Base-by-base conservation (phyloP, 2,329 filamentous ascomycete genomes). In the Nemania serpens region DNA sequence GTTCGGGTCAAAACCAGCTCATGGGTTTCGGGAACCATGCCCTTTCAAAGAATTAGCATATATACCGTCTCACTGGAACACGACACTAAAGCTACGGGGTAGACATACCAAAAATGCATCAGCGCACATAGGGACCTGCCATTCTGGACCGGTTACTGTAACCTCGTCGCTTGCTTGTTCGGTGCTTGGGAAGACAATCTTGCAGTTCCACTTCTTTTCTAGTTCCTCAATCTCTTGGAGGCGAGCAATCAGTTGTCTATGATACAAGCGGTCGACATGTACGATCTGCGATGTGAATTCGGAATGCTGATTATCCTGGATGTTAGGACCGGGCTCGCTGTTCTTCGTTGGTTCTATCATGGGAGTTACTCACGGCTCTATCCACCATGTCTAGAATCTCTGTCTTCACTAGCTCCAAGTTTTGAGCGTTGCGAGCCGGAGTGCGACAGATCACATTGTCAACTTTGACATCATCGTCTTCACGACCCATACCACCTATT, bases 371-470 rank as follows among this genome's bases (percentile, higher is more conserved):
- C 79, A 90, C 88, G 64, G 91, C 92, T 79, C 95, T 91, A 77
- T 98, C 95, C 55, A 99, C 95, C 95, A 99, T 98, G 74, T 98
- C 95, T 82, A 99, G 88, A 73, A 99, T 99, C 79, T 99, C 95
- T 70, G 96, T 93, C 82, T 99, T 99, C 70, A 99, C 95, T 33
- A 97, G 85, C 75, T 99, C 95, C 50, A 99, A 81, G 70, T 95
- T 98, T 78, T 97, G 93, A 34, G 95, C 95, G 73, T 99, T 99
- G 64, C 95, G 91, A 66, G 95, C 95, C 50, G 95, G 95, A 0
- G 95, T 99, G 56, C 95, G 92, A 77, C 95, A 99, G 70, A 99
- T 97, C 69, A 99, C 95, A 74, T 99, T 98, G 79, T 99, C 95
- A 47, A 98, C 93, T 77, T 97, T 97, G 78, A 97, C 91, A 74